Evolutionary conservation across 805 yeast species (phyloP), one percentile per base, ranked within the genome.

Genomic region (Middelhovenomyces tepae): DNA sequence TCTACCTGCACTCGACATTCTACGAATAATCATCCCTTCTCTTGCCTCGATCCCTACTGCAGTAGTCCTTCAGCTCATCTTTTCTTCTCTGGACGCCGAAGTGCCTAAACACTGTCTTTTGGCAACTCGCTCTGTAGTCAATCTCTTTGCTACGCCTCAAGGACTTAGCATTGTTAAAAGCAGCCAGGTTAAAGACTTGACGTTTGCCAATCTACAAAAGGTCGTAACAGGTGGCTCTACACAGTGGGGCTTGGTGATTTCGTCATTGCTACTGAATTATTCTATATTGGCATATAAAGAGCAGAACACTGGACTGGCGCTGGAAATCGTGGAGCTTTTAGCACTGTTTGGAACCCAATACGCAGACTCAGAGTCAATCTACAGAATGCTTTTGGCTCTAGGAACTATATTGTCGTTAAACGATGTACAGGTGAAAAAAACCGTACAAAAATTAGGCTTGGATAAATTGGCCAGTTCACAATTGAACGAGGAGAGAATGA

Each of bases 311-410:
- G 14, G 14, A 24, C 15, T 16, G 2, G 44, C 44, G 4, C 38
- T 50, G 8, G 46, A 33, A 3, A 24, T 50, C 8, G 24, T 51
- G 16, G 54, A 60, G 11, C 42, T 52, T 16, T 25, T 64, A 9
- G 41, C 56, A 2, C 57, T 52, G 14, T 45, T 59, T 6, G 56
- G 58, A 6, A 38, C 43, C 2, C 49, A 48, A 18, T 34, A 62
- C 4, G 46, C 57, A 1, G 69, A 69, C 23, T 67, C 73, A 24
- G 94, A 83, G 53, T 72, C 86, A 2, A 71, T 75, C 0, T 83
- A 82, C 52, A 65, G 94, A 48, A 43, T 75, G 15, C 42, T 68
- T 7, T 62, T 82, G 16, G 75, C 80, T 0, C 66, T 64, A 37
- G 93, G 91, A 3, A 81, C 83, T 29, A 42, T 75, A 22, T 46